These are phyloP conservation scores for Domatiomyces catenatus DNA, from an alignment of 2,329 filamentous ascomycete genomes.

Conservation along the genomic window DNA sequence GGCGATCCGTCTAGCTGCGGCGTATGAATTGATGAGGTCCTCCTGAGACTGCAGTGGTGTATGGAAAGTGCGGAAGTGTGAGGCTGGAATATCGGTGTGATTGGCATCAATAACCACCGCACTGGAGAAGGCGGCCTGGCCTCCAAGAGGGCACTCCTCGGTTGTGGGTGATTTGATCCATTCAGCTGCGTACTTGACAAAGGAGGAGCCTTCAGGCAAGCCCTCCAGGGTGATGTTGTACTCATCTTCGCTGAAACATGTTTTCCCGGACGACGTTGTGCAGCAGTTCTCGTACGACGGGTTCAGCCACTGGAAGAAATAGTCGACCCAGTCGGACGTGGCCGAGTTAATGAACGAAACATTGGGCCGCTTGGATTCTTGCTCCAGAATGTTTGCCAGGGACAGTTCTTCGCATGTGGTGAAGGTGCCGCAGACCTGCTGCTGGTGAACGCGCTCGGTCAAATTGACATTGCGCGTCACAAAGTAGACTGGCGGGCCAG, in stretches of 20 bases:
- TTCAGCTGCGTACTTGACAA: constrained; percentile 66
- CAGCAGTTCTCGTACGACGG: constrained; percentile 55
- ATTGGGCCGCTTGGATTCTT: constrained; percentile 78
- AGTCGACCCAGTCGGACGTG: constrained; percentile 90
- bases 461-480: constrained; percentile 70
- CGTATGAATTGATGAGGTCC: constrained; percentile 86
- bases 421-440: constrained; percentile 78
- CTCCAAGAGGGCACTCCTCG: constrained; percentile 73
- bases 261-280: constrained; percentile 54
- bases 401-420: constrained; percentile 74
- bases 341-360: constrained; percentile 78
- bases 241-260: constrained; percentile 64
- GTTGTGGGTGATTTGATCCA: constrained; percentile 71
- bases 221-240: constrained; percentile 85
- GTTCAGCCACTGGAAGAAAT: constrained; percentile 94
- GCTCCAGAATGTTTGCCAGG: constrained; percentile 77
- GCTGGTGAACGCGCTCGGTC: constrained; percentile 60
- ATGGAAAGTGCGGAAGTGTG: constrained; percentile 83
- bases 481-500: constrained; percentile 90
- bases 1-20: constrained; percentile 75
- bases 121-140: constrained; percentile 71
- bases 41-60: constrained; percentile 72
- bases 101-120: constrained; percentile 65
- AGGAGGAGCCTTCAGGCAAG: constrained; percentile 89
- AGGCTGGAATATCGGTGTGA: constrained; percentile 55